phyloP scores from a whole-genome alignment of 805 yeast genomes.

The Blastobotrys muscicola region DNA sequence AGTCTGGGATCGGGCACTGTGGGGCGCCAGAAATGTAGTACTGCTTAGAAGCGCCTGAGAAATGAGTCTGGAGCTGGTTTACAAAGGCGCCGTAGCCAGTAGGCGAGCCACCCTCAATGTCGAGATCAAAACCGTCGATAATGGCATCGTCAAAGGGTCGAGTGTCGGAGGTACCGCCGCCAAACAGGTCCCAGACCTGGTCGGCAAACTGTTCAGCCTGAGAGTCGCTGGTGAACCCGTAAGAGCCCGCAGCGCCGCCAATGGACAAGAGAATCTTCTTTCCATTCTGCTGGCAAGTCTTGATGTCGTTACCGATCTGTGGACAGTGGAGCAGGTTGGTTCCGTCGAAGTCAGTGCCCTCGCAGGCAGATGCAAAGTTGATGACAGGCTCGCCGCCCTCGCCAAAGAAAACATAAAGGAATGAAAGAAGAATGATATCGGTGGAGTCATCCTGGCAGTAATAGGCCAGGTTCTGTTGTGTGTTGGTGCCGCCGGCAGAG shows the following conservation, averaged over 20 bases:
- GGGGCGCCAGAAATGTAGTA: slow-evolving; percentile 59
- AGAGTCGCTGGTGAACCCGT: slow-evolving; percentile 38
- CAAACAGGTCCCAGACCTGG: slow-evolving; percentile 40
- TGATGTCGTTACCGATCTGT: slow-evolving; percentile 47
- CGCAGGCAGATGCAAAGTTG: slow-evolving; percentile 38
- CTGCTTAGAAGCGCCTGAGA: slow-evolving; percentile 23
- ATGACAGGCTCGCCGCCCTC: slow-evolving; percentile 7
- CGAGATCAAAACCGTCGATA: slow-evolving; percentile 63
- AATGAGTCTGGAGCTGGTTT: slow-evolving; percentile 20
- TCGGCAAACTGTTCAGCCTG: slow-evolving; percentile 39
- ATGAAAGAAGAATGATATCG: slow-evolving; percentile 53
- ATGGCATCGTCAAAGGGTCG: slow-evolving; percentile 45
- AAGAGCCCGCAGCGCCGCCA: slow-evolving; percentile 42
- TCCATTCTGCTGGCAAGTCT: slow-evolving; percentile 62
- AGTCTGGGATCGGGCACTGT: slow-evolving; percentile 58
- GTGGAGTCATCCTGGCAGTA: slow-evolving; percentile 62
- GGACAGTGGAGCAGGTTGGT: slow-evolving; percentile 37
- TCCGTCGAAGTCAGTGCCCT: slow-evolving; percentile 19
- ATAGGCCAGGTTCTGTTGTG: slow-evolving; percentile 33
- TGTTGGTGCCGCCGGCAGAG: slow-evolving; percentile 48
- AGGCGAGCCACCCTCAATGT: slow-evolving; percentile 40
- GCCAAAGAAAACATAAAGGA: slow-evolving; percentile 51
- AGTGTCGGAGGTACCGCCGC: slow-evolving; percentile 30
- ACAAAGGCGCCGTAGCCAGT: slow-evolving; percentile 47
- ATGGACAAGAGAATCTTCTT: slow-evolving; percentile 65